Base-by-base conservation (phyloP, 2,329 filamentous ascomycete species). In the Phialocephala subalpina region DNA sequence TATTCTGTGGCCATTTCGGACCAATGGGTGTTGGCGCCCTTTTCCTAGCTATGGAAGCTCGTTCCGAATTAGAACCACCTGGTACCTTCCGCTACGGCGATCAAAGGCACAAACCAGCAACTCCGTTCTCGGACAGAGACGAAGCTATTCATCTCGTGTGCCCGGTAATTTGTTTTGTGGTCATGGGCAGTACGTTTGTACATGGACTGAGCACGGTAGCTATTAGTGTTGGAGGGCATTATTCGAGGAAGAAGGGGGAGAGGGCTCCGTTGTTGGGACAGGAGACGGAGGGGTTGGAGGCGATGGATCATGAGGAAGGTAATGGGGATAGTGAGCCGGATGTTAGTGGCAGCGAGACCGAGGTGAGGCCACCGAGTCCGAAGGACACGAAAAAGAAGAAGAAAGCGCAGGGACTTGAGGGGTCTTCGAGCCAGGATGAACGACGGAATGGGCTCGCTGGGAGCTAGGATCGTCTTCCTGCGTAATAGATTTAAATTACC, bases 11-110 rank as follows among this genome's bases (percentile, higher is more conserved):
- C 0, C 85, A 87, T 71, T 87, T 87, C 64, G 84, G 84, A 0
- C 84, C 84, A 9, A 87, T 87, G 81, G 85, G 85, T 20, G 80
- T 87, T 1, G 85, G 84, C 1, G 85, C 82, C 0, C 74, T 87
- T 7, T 87, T 87, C 75, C 79, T 87, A 0, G 83, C 84, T 1
- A 85, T 87, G 55, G 85, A 87, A 77, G 82, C 83, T 0, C 76
- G 84, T 27, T 83, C 82, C 0, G 78, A 84, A 64, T 77, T 87
- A 0, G 84, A 87, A 69, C 86, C 80, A 0, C 81, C 79, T 11
- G 80, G 78, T 0, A 81, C 80, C 4, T 69, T 80, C 1, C 83
- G 83, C 3, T 60, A 29, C 29, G 53, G 35, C 18, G 63, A n/a
- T n/a, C n/a, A 58, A 40, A n/a, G 18, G 9, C 47, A 56, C 33